Base-by-base conservation (phyloP, 1,284 basidiomycete species). In the Takashimella tepidaria region DNA sequence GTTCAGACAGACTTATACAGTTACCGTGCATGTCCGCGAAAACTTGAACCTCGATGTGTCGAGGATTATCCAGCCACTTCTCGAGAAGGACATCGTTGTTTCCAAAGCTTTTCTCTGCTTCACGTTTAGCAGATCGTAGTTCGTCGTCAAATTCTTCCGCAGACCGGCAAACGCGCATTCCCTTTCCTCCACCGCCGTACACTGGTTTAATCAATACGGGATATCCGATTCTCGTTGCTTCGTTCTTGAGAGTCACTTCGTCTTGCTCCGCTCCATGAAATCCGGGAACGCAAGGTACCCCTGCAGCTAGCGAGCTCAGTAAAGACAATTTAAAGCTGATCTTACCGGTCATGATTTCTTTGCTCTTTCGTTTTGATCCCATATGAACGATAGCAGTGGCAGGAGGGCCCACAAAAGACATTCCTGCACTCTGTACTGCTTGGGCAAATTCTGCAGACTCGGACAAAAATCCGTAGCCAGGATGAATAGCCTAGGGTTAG, bases 41-140 rank as follows among this genome's bases (percentile, higher is more conserved):
- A 5, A 93, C 86, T 72, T 92, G 90, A 11, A 93, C 89, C 70
- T 93, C 90, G 27, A 93, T 84, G 70, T 92, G 89, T 56, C 90
- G 80, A 13, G 90, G 89, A 19, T 83, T 82, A 64, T 86, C 81
- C 58, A 92, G 87, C 72, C 84, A 97, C 71, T 86, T 88, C 79
- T 91, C 93, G 4, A 93, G 82, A 8, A 93, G 77, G 1, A 95
- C 89, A 19, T 83, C 82, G 55, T 88, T 84, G 65, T 95, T 90
- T 13, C 91, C 88, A 60, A 95, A 95, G 3, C 85, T 81, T 74
- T 92, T 92, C 49, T 81, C 71, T 0, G 89, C 88, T 75, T 97
- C 93, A 43, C 93, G 83, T 70, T 89, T 84, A 0, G 92, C 93
- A 24, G 87, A 88, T 42, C 81, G 81, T 1, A 96, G 79, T 19